Conservation (phyloP, 352 stramenopile genomes). For the Globisporangium echinulatum region DNA sequence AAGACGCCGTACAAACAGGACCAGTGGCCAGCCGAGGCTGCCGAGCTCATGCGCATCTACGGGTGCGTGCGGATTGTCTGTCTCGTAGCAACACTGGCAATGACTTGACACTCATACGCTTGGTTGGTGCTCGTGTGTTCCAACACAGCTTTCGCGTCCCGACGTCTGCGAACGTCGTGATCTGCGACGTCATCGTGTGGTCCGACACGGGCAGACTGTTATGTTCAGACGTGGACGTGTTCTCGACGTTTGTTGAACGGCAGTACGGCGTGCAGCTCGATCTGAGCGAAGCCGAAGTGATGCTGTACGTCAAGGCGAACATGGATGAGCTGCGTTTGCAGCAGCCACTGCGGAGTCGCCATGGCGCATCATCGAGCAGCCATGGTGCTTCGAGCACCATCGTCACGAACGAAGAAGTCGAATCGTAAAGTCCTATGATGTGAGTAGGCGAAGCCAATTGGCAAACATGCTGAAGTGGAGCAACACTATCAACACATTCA, state of each 20-base stretch:
- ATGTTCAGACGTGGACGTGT: slow-evolving; percentile 54
- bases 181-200: slow-evolving; percentile 68
- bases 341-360: slow-evolving; percentile 2
- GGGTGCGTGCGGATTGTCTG: slow-evolving; percentile 22
- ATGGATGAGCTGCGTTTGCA: slow-evolving; percentile 49
- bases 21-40: slow-evolving; percentile 35
- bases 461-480: no score
- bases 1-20: slow-evolving; percentile 44
- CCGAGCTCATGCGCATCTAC: slow-evolving; percentile 37
- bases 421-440: no score
- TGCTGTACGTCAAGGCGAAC: slow-evolving; percentile 65
- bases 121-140: not conserved
- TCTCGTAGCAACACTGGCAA: not conserved
- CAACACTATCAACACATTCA: no score
- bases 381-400: no score
- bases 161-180: slow-evolving; percentile 33
- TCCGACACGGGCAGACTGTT: slow-evolving; percentile 52
- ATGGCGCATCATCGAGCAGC: no score
- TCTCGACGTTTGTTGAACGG: slow-evolving; percentile 51
- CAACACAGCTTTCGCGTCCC: slow-evolving; percentile 25
- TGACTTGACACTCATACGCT: not conserved
- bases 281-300: slow-evolving; percentile 49
- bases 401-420: no score
- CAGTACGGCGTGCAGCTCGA: slow-evolving; percentile 67
- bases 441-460: no score